phyloP scores from a whole-genome alignment of 106 monocot species.

The Ottelia alismoides region DNA sequence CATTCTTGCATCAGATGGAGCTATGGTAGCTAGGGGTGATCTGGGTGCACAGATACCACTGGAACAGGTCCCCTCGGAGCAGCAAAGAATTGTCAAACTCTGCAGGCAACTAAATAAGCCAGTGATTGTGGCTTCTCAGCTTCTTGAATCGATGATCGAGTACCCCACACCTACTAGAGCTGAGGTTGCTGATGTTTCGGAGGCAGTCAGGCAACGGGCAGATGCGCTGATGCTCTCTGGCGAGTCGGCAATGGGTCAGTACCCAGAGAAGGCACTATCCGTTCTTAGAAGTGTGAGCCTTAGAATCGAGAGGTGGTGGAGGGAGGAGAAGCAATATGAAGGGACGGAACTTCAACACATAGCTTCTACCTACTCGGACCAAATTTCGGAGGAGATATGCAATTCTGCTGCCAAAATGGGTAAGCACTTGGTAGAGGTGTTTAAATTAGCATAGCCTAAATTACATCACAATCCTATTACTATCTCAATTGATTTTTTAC shows the following conservation, averaged over 20 bases:
- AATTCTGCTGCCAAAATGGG: slow-evolving; percentile 99
- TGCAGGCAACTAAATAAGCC: slow-evolving; percentile 97
- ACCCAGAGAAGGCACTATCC: slow-evolving; percentile 82
- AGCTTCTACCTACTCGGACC: slow-evolving; percentile 77
- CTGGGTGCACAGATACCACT: slow-evolving; percentile 95
- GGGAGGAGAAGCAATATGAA: slow-evolving; percentile 81
- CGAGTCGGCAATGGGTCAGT: slow-evolving; percentile 97
- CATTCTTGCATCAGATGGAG: slow-evolving; percentile 85
- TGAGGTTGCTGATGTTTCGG: slow-evolving; percentile 98
- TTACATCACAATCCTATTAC: too few species aligned
- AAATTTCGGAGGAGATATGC: slow-evolving; percentile 95
- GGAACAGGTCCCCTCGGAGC: slow-evolving; percentile 85
- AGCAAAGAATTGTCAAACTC: slow-evolving; percentile 63
- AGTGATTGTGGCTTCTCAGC: slow-evolving; percentile 93
- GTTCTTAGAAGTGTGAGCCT: slow-evolving; percentile 87
- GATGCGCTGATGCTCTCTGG: slow-evolving; percentile 99
- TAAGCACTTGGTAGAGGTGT: slow-evolving; percentile 15
- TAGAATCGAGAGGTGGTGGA: slow-evolving; percentile 96
- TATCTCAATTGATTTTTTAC: too few species aligned
- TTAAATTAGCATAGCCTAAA: background rate
- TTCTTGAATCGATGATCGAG: slow-evolving; percentile 98
- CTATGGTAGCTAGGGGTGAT: slow-evolving; percentile 98
- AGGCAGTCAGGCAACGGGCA: slow-evolving; percentile 85
- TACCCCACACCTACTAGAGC: slow-evolving; percentile 97
- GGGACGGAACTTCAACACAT: slow-evolving; percentile 62